phyloP scores from a whole-genome alignment of 257 asterid genomes.

The Ophiorrhiza pumila region DNA sequence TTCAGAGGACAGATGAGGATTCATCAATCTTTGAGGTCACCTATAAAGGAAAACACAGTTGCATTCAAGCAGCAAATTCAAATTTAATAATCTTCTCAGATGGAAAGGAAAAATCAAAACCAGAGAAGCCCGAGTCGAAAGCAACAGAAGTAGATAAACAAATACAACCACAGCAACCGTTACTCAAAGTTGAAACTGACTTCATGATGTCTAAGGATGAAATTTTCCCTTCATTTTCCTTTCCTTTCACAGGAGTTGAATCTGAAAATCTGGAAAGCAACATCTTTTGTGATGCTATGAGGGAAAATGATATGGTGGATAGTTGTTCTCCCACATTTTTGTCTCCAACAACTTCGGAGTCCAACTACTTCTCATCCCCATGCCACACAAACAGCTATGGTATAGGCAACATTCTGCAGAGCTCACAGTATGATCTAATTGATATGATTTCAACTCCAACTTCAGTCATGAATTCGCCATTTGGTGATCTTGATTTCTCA shows the following conservation, averaged over 20 bases:
- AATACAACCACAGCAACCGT: slow-evolving; percentile 5
- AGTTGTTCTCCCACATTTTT: slow-evolving; percentile 35
- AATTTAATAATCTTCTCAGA: background rate
- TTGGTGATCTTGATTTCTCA: slow-evolving; percentile 36
- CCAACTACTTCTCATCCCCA: slow-evolving; percentile 36
- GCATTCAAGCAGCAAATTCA: slow-evolving; percentile 26
- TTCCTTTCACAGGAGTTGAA: slow-evolving; percentile 38
- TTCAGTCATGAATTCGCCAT: slow-evolving; percentile 31
- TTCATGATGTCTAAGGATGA: slow-evolving; percentile 20
- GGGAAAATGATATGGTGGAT: slow-evolving; percentile 4
- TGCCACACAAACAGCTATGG: slow-evolving; percentile 34
- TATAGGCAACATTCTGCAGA: slow-evolving; percentile 22
- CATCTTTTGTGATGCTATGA: slow-evolving; percentile 17
- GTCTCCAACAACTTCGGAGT: slow-evolving; percentile 46
- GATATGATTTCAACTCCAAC: slow-evolving; percentile 55
- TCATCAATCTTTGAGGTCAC: slow-evolving; percentile 49
- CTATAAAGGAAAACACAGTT: slow-evolving; percentile 66
- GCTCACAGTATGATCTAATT: slow-evolving; percentile 38
- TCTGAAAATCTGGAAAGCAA: slow-evolving; percentile 28
- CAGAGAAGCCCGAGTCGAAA: slow-evolving; percentile 9
- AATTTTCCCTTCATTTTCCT: slow-evolving; percentile 34
- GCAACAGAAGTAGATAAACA: slow-evolving; percentile 22
- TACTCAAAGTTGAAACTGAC: slow-evolving; percentile 29
- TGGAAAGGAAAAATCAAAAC: slow-evolving; percentile 23
- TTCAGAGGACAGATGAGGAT: slow-evolving; percentile 60